Base-by-base conservation (phyloP, 768 basidiomycete species). In the Mrakia hoshinonis region DNA sequence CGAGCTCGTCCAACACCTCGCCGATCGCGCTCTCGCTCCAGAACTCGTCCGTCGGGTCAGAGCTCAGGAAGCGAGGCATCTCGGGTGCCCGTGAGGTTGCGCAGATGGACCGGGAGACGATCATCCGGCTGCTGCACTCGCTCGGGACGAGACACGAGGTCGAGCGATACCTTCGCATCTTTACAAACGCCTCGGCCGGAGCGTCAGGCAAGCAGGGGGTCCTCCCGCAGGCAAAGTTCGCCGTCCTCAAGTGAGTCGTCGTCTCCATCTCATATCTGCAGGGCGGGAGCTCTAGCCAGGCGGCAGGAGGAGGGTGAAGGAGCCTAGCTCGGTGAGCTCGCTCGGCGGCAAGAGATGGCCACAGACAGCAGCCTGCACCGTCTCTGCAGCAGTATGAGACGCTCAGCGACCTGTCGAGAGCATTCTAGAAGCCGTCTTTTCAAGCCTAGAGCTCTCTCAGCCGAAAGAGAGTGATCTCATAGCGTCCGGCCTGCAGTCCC, bases 121-220 rank as follows among this genome's bases (percentile, higher is more conserved):
- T 99, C 76, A 93, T 92, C 66, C 89, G 96, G 58, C 84, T 99
- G 15, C 85, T 99, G 48, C 97, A 98, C 82, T 97, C 95, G 26
- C 89, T 99, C 74, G 96, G 95, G 65, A 91, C 91, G 38, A 93
- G 96, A 78, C 89, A 92, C 74, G 96, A 99, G 80, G 96, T 99
- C 75, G 94, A 97, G 78, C 89, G 96, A 73, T 94, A 99, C 82
- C 87, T 99, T 38, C 89, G 95, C 62, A 99, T 99, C 78, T 99
- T 99, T 79, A 92, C 92, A 12, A 89, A 91, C n/a, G 88, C 92
- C 26, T 90, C 91, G 9, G 88, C 93, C 76, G 86, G 89, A 2
- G 87, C 90, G 20, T 76, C 76, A 15, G 67, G 64, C 7, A 65
- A 52, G 54, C 34, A 38, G n/a, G 80, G 79, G 70, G 79, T 80